These are phyloP conservation scores for Phialocephala sp. DNA, from an alignment of 2,329 filamentous ascomycete species.

Conservation along the genomic window DNA sequence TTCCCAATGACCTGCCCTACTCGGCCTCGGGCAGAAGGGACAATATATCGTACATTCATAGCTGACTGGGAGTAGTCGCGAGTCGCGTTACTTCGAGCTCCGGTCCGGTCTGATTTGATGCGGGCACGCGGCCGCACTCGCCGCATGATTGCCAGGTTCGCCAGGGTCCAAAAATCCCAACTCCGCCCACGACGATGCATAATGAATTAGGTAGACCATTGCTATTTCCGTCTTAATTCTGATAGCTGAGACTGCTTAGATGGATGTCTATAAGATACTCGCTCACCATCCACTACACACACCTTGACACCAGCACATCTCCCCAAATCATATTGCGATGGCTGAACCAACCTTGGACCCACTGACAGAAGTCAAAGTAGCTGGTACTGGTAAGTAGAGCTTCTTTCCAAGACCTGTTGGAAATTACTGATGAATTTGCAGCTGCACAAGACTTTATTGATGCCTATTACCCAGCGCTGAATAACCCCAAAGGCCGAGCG, in stretches of 20 bases:
- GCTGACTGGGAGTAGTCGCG: background rate
- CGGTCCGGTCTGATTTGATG: background rate
- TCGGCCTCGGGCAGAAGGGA: conserved; percentile 29
- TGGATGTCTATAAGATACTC: background rate
- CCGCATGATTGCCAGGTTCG: background rate
- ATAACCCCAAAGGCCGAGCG: conserved; percentile 54
- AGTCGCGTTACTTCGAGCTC: conserved; percentile 1
- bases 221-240: background rate
- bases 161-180: background rate
- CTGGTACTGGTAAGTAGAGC: conserved; percentile 43
- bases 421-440: conserved; percentile 42
- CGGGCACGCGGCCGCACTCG: background rate
- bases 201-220: conserved; percentile 1
- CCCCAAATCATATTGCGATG: conserved; percentile 29
- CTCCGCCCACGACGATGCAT: background rate
- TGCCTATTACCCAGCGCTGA: conserved; percentile 77
- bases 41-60: conserved; percentile 34
- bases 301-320: background rate
- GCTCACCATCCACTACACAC: background rate
- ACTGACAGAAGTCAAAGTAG: conserved; percentile 42
- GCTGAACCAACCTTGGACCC: conserved; percentile 55
- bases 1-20: conserved; percentile 18
- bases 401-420: background rate
- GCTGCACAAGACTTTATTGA: conserved; percentile 75
- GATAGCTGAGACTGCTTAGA: conserved; percentile 4